A percentile compares a stretch with the other conserved stretches of the same genome.
Conservation (phyloP, 176 grass and related monocot genomes). For the Ensete ventricosum region DNA sequence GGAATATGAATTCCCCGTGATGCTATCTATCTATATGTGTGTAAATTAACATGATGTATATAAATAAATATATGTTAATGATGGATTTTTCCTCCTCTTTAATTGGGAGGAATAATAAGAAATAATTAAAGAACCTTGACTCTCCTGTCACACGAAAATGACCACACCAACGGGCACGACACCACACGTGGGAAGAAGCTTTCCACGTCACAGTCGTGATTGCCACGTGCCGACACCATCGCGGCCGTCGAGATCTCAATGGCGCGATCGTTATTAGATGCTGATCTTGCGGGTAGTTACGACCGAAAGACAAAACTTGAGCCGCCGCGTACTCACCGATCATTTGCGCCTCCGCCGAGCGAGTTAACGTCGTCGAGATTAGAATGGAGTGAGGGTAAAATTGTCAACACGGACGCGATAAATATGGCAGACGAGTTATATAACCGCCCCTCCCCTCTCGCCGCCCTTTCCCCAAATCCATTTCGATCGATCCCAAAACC, state of each 20-base stretch:
- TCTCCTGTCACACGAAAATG: too few species aligned
- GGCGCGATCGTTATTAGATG: neutral
- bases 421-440: neutral
- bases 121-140: too few species aligned
- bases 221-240: neutral
- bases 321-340: neutral
- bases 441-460: neutral
- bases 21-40: too few species aligned
- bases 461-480: neutral
- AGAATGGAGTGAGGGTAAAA: neutral
- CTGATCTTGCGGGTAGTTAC: neutral
- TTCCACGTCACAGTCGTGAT: neutral
- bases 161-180: neutral
- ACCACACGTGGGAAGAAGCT: neutral
- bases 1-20: too few species aligned
- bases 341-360: too few species aligned
- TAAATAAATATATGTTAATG: too few species aligned
- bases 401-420: neutral
- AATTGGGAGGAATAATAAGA: too few species aligned
- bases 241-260: neutral
- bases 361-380: neutral
- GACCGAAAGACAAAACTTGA: neutral
- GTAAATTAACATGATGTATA: too few species aligned
- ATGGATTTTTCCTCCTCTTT: too few species aligned
- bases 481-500: neutral